Evolutionary conservation across 2,329 filamentous ascomycete species (phyloP), one percentile per base, ranked within the genome.

Genomic region (Penicillium oxalicum): DNA sequence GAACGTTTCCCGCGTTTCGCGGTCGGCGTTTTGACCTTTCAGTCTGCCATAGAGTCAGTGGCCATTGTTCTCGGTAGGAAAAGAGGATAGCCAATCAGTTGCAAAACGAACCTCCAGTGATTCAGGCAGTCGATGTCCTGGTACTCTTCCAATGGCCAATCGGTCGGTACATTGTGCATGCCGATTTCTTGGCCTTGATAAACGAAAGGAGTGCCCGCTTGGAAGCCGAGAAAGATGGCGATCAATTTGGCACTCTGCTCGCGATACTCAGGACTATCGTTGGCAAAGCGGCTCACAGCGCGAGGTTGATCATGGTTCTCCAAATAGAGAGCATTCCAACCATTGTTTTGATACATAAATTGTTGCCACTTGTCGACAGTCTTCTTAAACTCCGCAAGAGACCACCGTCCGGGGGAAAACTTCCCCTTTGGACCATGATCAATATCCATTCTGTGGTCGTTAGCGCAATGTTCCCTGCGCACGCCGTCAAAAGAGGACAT

Each of bases 251-350:
- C 71, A 69, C 55, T 66, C 72, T 55, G 68, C 7, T 32, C 33
- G n/a, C 59, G 37, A 76, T 73, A 9, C 9, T 37, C 25, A 11
- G 32, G 32, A 7, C 34, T 65, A 67, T 55, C 33, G 78, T 77
- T 34, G 72, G 72, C 4, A 68, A 69, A 57, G 74, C 75, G 71
- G 5, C 67, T 70, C 27, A 80, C 71, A 18, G 70, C 73, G 32
- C 77, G 68, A 4, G 76, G 70, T 54, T 78, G 75, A 54, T 77
- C 77, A 61, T 79, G 77, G 54, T 79, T 79, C 56, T 79, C 76
- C 35, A 75, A 66, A 63, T 78, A 79, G 13, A 77, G 59, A 8
- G 69, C 71, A 50, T 77, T 77, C 75, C 76, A 78, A 28, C 40
- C 40, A 34, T 42, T 42, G 40, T 42, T 42, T 18, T 42, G 40